phyloP scores from a whole-genome alignment of 2,329 filamentous ascomycete genomes.

The Botrytis elliptica region DNA sequence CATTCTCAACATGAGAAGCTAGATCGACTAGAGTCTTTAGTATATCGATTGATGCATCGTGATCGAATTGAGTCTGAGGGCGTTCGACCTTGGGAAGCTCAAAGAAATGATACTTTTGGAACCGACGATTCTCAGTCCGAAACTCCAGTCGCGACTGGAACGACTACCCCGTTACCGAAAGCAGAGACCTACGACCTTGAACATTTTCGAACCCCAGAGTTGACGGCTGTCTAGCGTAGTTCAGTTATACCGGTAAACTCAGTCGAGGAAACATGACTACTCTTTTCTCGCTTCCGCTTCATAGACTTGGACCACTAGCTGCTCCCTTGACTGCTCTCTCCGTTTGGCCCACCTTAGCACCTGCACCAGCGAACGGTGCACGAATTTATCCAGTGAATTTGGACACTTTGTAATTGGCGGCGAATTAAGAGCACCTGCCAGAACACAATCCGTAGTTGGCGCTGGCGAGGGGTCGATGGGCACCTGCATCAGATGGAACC shows the following conservation, averaged over 20 bases:
- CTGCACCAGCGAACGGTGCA: background rate
- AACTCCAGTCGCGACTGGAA: background rate
- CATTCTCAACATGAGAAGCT: slow-evolving; percentile 32
- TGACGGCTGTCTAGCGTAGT: background rate
- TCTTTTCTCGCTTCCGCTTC: background rate
- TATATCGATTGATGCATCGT: slow-evolving; percentile 31
- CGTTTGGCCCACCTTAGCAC: background rate
- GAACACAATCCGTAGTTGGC: background rate
- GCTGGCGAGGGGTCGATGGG: background rate
- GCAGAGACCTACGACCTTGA: background rate
- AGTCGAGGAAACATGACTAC: background rate
- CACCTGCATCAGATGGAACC: background rate
- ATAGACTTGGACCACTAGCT: background rate
- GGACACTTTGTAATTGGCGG: background rate
- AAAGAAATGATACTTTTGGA: background rate
- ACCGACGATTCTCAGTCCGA: background rate
- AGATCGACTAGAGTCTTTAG: slow-evolving; percentile 30
- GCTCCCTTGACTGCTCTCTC: background rate
- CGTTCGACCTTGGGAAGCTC: slow-evolving; percentile 3
- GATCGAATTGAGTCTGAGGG: slow-evolving; percentile 20
- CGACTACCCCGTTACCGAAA: background rate
- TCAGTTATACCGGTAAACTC: background rate
- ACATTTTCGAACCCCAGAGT: background rate
- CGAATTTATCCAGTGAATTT: background rate
- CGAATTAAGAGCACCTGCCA: background rate